Base-by-base conservation (phyloP, 2,329 filamentous ascomycete species). In the Westerdykella sp. region DNA sequence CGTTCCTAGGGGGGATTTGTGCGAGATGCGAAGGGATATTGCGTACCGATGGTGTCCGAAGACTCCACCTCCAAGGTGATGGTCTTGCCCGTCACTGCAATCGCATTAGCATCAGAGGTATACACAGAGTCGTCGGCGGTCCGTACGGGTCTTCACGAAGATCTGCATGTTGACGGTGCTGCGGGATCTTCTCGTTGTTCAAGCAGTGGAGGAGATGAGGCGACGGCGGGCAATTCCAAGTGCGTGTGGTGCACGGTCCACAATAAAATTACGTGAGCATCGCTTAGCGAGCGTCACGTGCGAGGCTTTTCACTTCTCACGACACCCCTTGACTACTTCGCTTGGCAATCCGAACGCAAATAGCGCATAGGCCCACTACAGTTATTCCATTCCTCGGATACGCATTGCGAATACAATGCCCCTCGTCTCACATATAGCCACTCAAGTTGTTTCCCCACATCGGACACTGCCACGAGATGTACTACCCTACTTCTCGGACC, bases 1-100 rank as follows among this genome's bases (percentile, higher is more conserved):
- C 36, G 45, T 45, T 41, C 47, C 42, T 49, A 30, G 43, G 39
- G 14, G 22, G 39, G 28, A 40, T 25, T 37, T 22, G 28, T 28
- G 39, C 16, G 18, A 11, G 46, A 39, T 41, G 53, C 21, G 28
- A 34, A 15, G 39, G 13, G 21, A 42, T 15, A 48, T 46, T 60
- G 49, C 60, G 59, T 63, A 65, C 62, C 62, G 79, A 97, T 97
- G 68, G 91, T 96, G 77, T 97, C 91, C 70, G 83, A 88, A 69
- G 89, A 95, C 84, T 96, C 91, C 73, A 96, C 90, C 85, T 97
- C 91, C 68, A 96, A 85, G 76, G 93, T 97, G 81, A 97, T 96
- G 75, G 91, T 97, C 87, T 97, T 97, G 78, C 93, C 91, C 81
- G 91, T 96, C 43, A 65, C 55, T 60, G 42, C 34, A 9, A 44